These are phyloP conservation scores for Gloeopeniophorella convolvens DNA, from an alignment of 768 basidiomycete genomes.

Conservation along the genomic window DNA sequence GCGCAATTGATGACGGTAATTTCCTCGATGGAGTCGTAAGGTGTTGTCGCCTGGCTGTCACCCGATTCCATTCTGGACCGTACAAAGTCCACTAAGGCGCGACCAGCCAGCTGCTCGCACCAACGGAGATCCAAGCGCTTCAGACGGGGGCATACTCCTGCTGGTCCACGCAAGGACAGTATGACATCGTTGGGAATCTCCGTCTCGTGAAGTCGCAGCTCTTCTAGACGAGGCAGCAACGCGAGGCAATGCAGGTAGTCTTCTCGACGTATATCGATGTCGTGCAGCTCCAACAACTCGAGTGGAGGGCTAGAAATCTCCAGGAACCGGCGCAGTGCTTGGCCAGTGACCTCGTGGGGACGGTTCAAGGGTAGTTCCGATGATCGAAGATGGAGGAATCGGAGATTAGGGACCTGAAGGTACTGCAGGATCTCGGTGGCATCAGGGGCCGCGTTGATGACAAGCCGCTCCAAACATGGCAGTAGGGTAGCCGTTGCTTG, in stretches of 20 bases:
- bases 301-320: conserved; percentile 27
- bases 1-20: conserved; percentile 52
- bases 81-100: conserved; percentile 45
- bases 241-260: conserved; percentile 33
- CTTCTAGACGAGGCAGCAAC: conserved; percentile 36
- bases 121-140: conserved; percentile 48
- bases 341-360: conserved; percentile 30
- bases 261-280: conserved; percentile 37
- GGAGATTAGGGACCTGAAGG: conserved; percentile 33
- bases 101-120: conserved; percentile 50
- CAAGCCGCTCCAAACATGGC: conserved; percentile 27
- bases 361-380: conserved; percentile 29
- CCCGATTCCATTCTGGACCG: conserved; percentile 29
- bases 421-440: conserved; percentile 27
- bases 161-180: conserved; percentile 32
- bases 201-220: conserved; percentile 50
- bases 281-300: conserved; percentile 41
- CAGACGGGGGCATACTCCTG: conserved; percentile 42
- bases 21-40: conserved; percentile 32
- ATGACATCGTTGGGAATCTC: conserved; percentile 47
- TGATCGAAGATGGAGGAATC: conserved; percentile 36
- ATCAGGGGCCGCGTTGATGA: conserved; percentile 28
- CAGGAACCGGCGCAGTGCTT: conserved; percentile 28
- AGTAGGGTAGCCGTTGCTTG: conserved; percentile 20
- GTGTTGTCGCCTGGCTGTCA: not conserved